Conservation (phyloP, 495 filamentous ascomycete species). For the Trichoderma virens region DNA sequence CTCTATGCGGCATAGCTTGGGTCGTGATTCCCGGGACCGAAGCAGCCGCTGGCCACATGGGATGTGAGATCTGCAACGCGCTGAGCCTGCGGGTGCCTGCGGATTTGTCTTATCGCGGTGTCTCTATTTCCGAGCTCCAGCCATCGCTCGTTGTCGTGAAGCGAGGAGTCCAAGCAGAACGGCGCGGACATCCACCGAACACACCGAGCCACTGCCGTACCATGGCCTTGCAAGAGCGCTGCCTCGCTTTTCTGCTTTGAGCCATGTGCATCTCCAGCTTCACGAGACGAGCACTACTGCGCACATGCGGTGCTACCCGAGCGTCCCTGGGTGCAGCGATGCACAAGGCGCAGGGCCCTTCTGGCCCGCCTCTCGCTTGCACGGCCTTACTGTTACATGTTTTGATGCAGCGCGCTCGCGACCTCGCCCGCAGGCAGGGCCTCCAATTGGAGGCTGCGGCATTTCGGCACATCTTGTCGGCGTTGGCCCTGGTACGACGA, state of each 20-base stretch:
- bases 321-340: background rate
- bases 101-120: too few species aligned
- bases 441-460: constrained; percentile 4
- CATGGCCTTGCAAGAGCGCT: background rate
- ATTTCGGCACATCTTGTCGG: background rate
- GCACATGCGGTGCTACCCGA: background rate
- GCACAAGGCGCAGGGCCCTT: background rate
- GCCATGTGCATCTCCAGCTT: background rate
- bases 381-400: background rate
- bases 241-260: background rate
- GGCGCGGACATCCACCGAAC: background rate
- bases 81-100: too few species aligned
- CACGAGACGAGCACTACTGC: too few species aligned
- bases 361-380: background rate
- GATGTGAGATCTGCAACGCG: background rate
- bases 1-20: constrained; percentile 2
- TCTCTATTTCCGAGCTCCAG: too few species aligned
- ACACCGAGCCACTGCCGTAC: background rate
- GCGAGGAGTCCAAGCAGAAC: too few species aligned
- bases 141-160: too few species aligned
- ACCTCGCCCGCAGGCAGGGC: background rate
- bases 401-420: background rate
- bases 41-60: background rate
- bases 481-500: background rate
- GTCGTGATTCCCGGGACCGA: background rate